These are phyloP conservation scores for Gleditsia sinensis DNA, from an alignment of 306 rosid genomes.

Conservation along the genomic window DNA sequence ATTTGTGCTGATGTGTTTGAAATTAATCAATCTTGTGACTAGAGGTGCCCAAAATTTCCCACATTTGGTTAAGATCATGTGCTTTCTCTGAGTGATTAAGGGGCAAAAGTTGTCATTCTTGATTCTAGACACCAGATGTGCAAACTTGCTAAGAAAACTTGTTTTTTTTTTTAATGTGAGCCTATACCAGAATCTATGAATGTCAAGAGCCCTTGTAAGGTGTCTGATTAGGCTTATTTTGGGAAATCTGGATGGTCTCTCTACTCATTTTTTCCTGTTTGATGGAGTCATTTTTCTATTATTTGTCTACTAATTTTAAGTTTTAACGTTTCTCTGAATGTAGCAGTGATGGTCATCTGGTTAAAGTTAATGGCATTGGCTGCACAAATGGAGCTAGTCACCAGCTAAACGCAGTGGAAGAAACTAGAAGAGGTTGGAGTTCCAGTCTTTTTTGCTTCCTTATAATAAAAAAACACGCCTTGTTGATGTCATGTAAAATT, in stretches of 20 bases:
- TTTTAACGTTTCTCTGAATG: conserved; percentile 7
- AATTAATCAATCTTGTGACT: not conserved
- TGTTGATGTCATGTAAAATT: conserved; percentile 5
- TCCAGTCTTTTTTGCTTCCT: conserved; percentile 29
- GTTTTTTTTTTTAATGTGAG: conserved; percentile 5
- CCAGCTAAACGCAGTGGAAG: conserved; percentile 39
- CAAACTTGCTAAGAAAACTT: conserved; percentile 1
- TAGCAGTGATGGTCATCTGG: conserved; percentile 44
- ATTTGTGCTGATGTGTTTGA: not conserved
- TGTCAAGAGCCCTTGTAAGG: conserved; percentile 1
- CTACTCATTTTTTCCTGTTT: not conserved
- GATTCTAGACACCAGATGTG: conserved; percentile 29
- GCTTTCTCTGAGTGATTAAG: conserved; percentile 15
- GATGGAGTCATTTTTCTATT: not conserved
- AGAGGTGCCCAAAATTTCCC: not conserved
- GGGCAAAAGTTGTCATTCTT: not conserved
- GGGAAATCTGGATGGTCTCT: not conserved
- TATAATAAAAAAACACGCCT: not conserved
- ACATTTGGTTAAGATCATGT: conserved; percentile 11
- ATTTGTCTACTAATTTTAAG: conserved; percentile 34
- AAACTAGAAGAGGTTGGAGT: conserved; percentile 44
- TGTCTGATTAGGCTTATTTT: conserved; percentile 25
- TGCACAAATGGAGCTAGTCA: conserved; percentile 38
- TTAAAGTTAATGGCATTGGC: conserved; percentile 36
- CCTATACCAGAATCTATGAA: conserved; percentile 21